These are phyloP conservation scores for Trichophyton schoenleinii DNA, from an alignment of 2,329 filamentous ascomycete species.

Conservation along the genomic window DNA sequence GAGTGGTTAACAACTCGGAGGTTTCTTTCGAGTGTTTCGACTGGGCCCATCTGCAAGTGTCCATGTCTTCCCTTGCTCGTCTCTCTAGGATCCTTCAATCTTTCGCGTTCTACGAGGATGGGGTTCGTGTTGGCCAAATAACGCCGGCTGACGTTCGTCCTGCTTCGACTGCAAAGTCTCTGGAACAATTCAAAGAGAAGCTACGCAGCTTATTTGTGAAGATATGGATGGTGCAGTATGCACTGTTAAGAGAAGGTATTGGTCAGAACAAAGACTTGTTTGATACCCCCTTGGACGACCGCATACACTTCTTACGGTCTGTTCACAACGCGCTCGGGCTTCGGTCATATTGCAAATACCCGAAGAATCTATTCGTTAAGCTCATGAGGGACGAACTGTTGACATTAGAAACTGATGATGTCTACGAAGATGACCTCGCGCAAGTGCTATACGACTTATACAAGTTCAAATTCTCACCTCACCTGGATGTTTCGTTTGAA, in stretches of 20 bases:
- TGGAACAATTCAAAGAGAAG: constrained; percentile 48
- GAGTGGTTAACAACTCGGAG: constrained; percentile 52
- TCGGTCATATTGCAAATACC: constrained; percentile 71
- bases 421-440: constrained; percentile 74
- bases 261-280: constrained; percentile 54
- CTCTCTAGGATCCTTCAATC: constrained; percentile 65
- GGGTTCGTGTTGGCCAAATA: constrained; percentile 63
- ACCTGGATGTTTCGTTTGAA: constrained; percentile 55
- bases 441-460: constrained; percentile 77
- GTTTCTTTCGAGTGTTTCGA: constrained; percentile 72
- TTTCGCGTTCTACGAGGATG: constrained; percentile 71
- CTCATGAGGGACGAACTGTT: constrained; percentile 79
- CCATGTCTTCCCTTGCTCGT: constrained; percentile 58
- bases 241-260: constrained; percentile 62
- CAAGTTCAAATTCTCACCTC: constrained; percentile 61
- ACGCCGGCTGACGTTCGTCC: constrained; percentile 47
- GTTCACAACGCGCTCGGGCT: constrained; percentile 76
- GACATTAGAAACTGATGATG: constrained; percentile 60
- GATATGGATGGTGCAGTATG: constrained; percentile 78
- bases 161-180: constrained; percentile 28
- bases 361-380: constrained; percentile 78
- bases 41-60: constrained; percentile 60
- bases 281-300: constrained; percentile 53
- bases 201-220: constrained; percentile 79
- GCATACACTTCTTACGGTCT: constrained; percentile 65